These are phyloP conservation scores for Lophiostoma macrostomum DNA, from an alignment of 495 filamentous ascomycete species.

Conservation along the genomic window DNA sequence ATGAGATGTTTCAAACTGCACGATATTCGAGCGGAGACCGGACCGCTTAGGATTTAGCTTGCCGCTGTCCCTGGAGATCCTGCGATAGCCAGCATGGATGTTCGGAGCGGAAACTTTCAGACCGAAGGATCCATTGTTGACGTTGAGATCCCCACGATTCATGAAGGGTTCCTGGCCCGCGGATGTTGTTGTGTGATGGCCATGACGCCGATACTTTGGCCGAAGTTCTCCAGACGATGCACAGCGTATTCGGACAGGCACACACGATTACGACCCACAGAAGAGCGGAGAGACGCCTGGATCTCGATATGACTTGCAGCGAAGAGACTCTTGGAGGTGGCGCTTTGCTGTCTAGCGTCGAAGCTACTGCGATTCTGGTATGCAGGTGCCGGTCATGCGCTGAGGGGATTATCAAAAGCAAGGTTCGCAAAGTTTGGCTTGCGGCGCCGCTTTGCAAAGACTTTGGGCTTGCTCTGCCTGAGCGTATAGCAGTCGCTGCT, in stretches of 20 bases:
- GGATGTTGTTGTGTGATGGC: not conserved
- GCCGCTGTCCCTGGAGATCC: conserved; percentile 9
- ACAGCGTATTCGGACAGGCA: too few species aligned
- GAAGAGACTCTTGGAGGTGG: not conserved
- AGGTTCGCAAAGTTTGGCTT: too few species aligned
- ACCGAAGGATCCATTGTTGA: too few species aligned
- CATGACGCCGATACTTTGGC: not conserved
- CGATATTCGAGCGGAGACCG: not conserved
- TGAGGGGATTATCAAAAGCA: not conserved
- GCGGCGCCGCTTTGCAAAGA: not conserved
- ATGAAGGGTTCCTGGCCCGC: not conserved
- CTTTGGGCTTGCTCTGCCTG: not conserved
- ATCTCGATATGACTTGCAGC: conserved; percentile 1
- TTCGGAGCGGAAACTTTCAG: too few species aligned
- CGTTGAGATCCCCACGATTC: not conserved
- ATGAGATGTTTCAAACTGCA: not conserved
- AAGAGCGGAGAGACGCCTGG: not conserved
- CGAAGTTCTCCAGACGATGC: not conserved
- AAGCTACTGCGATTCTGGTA: not conserved
- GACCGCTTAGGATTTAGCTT: not conserved
- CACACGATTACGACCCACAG: not conserved
- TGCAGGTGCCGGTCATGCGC: not conserved
- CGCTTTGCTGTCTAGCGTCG: too few species aligned
- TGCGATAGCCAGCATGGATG: not conserved
- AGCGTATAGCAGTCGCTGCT: not conserved